A percentile compares a stretch with the other conserved stretches of the same genome.
phyloP scores from a whole-genome alignment of 2,329 filamentous ascomycete species.

The Hypomyces rosellus region DNA sequence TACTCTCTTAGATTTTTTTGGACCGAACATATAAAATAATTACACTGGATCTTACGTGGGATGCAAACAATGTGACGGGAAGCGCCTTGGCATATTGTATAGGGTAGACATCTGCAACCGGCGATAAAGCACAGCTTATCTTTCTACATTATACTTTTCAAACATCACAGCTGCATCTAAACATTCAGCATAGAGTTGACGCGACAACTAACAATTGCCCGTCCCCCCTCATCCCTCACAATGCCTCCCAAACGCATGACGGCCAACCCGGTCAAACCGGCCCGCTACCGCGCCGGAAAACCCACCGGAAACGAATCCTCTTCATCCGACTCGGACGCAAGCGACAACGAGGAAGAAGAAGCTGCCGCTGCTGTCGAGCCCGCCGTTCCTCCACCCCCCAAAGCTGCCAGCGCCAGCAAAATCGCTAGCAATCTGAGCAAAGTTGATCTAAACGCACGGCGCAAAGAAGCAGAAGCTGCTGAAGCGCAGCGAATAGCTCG shows the following conservation, averaged over 20 bases:
- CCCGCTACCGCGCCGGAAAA: constrained; percentile 83
- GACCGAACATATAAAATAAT: too few relatives aligned
- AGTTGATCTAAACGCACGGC: constrained; percentile 44
- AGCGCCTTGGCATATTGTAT: too few relatives aligned
- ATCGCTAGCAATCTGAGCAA: constrained; percentile 49
- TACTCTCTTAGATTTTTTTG: too few relatives aligned
- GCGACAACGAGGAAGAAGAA: constrained; percentile 30
- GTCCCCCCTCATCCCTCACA: neutral
- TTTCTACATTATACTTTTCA: too few relatives aligned
- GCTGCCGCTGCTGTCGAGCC: constrained; percentile 19
- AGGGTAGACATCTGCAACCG: too few relatives aligned
- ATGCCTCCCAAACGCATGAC: constrained; percentile 85
- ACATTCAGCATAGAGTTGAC: neutral
- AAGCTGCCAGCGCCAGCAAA: constrained; percentile 49
- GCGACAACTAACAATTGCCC: neutral
- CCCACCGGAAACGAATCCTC: constrained; percentile 50
- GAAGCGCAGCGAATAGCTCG: constrained; percentile 43
- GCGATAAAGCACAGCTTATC: too few relatives aligned
- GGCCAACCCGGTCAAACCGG: constrained; percentile 74
- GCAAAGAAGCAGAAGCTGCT: constrained; percentile 39
- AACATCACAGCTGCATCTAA: neutral
- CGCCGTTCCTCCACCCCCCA: constrained; percentile 48
- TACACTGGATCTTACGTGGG: too few relatives aligned
- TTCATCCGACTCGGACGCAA: constrained; percentile 47
- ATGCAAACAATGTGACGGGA: too few relatives aligned